Percentiles rank a stretch among this genome's conserved stretches.
Conservation (phyloP, 2,329 filamentous ascomycete species). For the Diaporthe citri region DNA sequence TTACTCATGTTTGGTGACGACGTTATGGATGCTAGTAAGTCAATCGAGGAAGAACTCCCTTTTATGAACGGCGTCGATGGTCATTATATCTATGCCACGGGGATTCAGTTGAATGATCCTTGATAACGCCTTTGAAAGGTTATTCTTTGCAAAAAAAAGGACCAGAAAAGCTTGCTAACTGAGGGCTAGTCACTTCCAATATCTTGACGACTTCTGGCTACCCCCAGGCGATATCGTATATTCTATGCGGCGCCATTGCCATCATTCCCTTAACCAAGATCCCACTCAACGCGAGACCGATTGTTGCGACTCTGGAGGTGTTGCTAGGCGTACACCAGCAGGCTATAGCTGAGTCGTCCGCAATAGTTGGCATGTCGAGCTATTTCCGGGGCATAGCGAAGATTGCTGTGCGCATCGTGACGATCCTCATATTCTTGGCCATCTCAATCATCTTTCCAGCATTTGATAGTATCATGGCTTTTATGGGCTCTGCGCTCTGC, state of each 20-base stretch:
- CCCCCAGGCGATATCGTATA: constrained; percentile 77
- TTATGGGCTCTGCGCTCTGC: constrained; percentile 90
- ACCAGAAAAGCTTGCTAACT: neutral
- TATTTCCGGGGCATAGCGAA: constrained; percentile 70
- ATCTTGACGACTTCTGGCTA: constrained; percentile 82
- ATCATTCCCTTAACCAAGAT: constrained; percentile 97
- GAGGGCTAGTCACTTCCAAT: constrained; percentile 77
- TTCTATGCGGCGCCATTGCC: constrained; percentile 88
- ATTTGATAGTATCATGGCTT: constrained; percentile 91
- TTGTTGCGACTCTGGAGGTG: constrained; percentile 87
- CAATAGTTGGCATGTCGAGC: constrained; percentile 66
- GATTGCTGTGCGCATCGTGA: constrained; percentile 72
- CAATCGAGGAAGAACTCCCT: neutral
- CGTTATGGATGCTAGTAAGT: constrained; percentile 78
- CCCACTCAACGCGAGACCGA: constrained; percentile 89
- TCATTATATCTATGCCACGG: neutral
- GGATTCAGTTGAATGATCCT: neutral
- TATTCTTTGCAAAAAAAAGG: neutral
- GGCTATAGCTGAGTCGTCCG: constrained; percentile 59
- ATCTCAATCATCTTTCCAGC: constrained; percentile 79
- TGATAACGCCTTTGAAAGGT: neutral
- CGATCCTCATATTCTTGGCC: constrained; percentile 78
- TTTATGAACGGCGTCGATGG: no score
- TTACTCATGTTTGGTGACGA: constrained; percentile 94
- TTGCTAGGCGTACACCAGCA: constrained; percentile 77